A percentile compares a stretch with the other conserved stretches of the same genome.
Conservation (phyloP, 441 rosid genomes). For the Viola pubescens region DNA sequence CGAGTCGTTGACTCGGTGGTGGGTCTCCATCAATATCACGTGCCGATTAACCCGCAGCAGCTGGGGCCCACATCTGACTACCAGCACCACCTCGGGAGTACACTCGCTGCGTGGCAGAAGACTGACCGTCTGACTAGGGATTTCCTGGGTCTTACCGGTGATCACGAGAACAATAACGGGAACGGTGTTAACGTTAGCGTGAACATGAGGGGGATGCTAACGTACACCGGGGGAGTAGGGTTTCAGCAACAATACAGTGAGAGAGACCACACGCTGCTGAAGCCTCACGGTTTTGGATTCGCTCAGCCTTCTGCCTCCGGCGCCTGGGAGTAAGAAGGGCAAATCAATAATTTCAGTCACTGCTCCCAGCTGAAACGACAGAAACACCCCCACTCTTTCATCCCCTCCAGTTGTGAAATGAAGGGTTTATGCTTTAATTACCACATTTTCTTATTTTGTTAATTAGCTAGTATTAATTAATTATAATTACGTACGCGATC, state of each 20-base stretch:
- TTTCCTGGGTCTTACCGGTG: slow-evolving; percentile 73
- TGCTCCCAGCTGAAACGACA: slow-evolving; percentile 6
- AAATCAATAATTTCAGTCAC: slow-evolving; percentile 1
- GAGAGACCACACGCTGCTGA: slow-evolving; percentile 42
- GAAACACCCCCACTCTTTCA: slow-evolving; percentile 10
- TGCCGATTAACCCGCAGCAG: too few species aligned
- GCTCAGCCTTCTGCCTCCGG: slow-evolving; percentile 36
- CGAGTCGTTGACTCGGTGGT: slow-evolving; percentile 10
- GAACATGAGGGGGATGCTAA: slow-evolving; percentile 38
- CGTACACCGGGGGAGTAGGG: slow-evolving; percentile 46
- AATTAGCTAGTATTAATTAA: too few species aligned
- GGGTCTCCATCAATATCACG: too few species aligned
- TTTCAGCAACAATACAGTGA: slow-evolving; percentile 32
- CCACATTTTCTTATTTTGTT: background rate
- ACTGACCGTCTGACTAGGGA: slow-evolving; percentile 69
- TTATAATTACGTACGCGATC: too few species aligned
- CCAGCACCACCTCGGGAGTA: slow-evolving; percentile 19
- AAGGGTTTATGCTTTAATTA: too few species aligned
- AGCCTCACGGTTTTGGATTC: slow-evolving; percentile 48
- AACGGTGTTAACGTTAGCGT: slow-evolving; percentile 34
- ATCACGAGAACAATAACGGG: background rate
- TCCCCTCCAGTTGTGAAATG: background rate
- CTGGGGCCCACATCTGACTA: slow-evolving; percentile 26
- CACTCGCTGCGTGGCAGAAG: slow-evolving; percentile 55
- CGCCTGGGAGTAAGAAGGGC: slow-evolving; percentile 28